These are phyloP conservation scores for Alternaria sp. DNA, from an alignment of 2,329 filamentous ascomycete species.

Conservation along the genomic window DNA sequence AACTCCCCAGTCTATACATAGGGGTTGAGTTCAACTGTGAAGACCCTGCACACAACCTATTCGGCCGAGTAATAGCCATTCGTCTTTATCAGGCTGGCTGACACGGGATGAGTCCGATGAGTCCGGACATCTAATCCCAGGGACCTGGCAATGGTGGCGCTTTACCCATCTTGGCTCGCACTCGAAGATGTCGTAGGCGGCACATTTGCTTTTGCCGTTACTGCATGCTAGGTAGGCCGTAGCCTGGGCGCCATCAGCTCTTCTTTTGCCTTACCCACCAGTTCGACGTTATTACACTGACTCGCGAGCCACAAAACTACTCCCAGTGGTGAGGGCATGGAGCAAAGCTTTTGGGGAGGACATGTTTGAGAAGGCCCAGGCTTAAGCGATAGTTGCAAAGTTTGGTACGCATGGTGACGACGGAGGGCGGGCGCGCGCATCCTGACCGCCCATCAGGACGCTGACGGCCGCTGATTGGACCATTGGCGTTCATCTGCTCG, in stretches of 20 bases:
- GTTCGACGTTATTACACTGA: background rate
- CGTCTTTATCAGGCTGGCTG: background rate
- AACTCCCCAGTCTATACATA: background rate
- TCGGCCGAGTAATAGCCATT: background rate
- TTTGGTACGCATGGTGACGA: slow-evolving; percentile 7
- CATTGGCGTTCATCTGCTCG: background rate
- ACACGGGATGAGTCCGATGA: background rate
- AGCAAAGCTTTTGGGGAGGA: background rate
- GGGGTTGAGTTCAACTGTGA: background rate
- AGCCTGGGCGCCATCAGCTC: background rate
- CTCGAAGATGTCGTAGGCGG: slow-evolving; percentile 1
- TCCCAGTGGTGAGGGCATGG: background rate
- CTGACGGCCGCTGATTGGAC: slow-evolving; percentile 8
- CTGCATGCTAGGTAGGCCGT: background rate
- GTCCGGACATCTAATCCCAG: background rate
- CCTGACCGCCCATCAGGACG: slow-evolving; percentile 3
- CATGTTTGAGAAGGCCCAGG: background rate
- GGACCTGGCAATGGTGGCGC: background rate
- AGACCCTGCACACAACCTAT: background rate
- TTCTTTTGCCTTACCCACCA: background rate
- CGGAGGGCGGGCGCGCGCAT: background rate
- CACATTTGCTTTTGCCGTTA: slow-evolving; percentile 2
- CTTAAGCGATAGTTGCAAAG: background rate
- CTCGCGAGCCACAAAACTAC: background rate
- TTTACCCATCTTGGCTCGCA: background rate